These are phyloP conservation scores for Neonectria punicea DNA, from an alignment of 2,329 filamentous ascomycete species.

Conservation along the genomic window DNA sequence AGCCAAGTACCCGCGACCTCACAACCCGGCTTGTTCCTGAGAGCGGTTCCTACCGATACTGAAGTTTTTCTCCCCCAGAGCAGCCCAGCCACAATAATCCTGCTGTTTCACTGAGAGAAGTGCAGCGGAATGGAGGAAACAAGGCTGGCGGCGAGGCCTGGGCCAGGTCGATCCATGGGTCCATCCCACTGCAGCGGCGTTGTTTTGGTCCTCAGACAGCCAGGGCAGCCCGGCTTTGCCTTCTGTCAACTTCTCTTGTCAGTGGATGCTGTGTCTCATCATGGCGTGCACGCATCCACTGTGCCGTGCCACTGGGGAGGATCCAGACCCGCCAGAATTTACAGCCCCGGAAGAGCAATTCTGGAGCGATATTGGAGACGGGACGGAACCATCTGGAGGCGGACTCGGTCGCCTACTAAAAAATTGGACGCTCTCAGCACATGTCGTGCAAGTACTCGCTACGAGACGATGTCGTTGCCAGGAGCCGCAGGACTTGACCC, in stretches of 20 bases:
- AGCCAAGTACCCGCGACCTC: not conserved
- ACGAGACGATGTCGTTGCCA: slow-evolving; percentile 4
- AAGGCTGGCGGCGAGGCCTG: slow-evolving; percentile 8
- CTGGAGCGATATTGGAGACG: not conserved
- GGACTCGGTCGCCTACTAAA: not conserved
- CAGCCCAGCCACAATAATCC: not conserved
- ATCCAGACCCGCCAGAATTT: not conserved
- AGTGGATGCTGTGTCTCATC: not conserved
- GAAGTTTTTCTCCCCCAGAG: not conserved
- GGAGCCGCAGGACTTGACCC: slow-evolving; percentile 14
- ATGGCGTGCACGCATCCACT: not conserved
- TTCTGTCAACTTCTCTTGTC: not conserved
- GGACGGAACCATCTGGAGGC: not conserved
- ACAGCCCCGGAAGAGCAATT: not conserved
- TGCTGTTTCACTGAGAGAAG: not conserved
- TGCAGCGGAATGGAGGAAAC: not conserved
- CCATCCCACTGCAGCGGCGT: not conserved
- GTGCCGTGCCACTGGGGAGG: not conserved
- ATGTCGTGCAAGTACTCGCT: slow-evolving; percentile 3
- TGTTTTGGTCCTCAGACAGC: not conserved
- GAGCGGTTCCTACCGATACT: slow-evolving; percentile 1
- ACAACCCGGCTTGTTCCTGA: slow-evolving; percentile 3
- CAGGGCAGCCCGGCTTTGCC: not conserved
- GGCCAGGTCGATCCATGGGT: slow-evolving; percentile 11
- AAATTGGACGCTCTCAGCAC: not conserved